These are phyloP conservation scores for Micractinium sp. DNA, from an alignment of 139 green algal genomes.

Conservation along the genomic window DNA sequence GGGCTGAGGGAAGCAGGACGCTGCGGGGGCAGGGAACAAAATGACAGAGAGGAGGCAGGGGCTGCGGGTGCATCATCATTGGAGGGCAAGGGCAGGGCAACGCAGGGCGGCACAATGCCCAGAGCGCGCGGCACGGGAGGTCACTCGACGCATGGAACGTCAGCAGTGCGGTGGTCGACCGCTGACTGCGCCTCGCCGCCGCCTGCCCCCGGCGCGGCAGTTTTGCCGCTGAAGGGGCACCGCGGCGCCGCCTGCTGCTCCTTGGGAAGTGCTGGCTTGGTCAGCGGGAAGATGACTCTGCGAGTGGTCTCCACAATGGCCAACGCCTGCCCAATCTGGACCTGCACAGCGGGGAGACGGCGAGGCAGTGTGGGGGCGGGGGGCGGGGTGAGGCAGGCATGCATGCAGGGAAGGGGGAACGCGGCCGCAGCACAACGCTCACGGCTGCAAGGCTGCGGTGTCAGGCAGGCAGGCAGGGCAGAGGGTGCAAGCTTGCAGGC, in stretches of 20 bases:
- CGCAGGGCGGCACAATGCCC: too few species aligned
- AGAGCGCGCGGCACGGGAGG: too few species aligned
- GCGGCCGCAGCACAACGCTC: background rate
- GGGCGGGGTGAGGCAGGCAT: background rate
- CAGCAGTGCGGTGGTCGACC: too few species aligned
- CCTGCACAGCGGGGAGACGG: background rate
- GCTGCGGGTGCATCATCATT: too few species aligned
- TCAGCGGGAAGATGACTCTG: conserved; percentile 17
- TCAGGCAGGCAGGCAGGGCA: background rate
- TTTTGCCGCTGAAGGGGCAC: background rate
- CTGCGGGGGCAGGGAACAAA: too few species aligned
- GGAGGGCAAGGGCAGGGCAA: too few species aligned
- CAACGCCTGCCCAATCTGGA: background rate
- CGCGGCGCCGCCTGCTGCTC: background rate
- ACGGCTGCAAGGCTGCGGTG: background rate
- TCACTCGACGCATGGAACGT: too few species aligned
- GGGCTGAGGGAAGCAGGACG: too few species aligned
- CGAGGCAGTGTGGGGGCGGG: background rate
- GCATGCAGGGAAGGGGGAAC: background rate
- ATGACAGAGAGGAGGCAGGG: too few species aligned
- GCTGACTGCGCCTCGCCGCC: too few species aligned
- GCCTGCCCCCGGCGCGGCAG: too few species aligned
- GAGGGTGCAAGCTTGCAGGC: background rate
- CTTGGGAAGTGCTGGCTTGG: background rate
- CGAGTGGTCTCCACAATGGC: conserved; percentile 15